phyloP scores from a whole-genome alignment of 768 basidiomycete species.

The Boletus reticulatus region DNA sequence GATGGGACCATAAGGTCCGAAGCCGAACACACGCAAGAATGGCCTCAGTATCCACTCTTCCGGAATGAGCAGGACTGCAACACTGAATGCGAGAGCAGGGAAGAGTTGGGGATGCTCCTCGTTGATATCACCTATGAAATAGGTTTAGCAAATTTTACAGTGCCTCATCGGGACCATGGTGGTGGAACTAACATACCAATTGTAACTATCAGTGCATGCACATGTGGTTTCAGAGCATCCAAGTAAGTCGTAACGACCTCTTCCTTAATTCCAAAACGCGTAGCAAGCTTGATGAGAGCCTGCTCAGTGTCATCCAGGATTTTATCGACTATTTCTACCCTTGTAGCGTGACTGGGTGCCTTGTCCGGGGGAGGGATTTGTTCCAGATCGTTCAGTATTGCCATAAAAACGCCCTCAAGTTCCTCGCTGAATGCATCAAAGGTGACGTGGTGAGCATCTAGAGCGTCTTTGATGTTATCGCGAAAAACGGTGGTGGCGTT shows the following conservation, averaged over 20 bases:
- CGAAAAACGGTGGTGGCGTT: conserved; percentile 11
- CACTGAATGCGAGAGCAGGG: neutral
- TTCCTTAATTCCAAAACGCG: conserved; percentile 6
- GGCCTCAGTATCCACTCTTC: conserved; percentile 7
- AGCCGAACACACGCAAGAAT: conserved; percentile 11
- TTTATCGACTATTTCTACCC: conserved; percentile 3
- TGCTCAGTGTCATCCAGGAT: neutral
- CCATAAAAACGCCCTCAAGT: conserved; percentile 11
- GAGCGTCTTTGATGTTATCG: neutral
- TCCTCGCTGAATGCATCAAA: conserved; percentile 7
- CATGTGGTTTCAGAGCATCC: neutral
- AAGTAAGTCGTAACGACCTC: conserved; percentile 1
- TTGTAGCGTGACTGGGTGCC: conserved; percentile 2
- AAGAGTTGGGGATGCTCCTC: conserved; percentile 10
- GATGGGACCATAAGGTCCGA: conserved; percentile 11
- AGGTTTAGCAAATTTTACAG: neutral
- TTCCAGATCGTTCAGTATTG: neutral
- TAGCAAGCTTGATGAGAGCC: conserved; percentile 2
- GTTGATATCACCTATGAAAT: conserved; percentile 7
- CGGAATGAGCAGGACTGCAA: conserved; percentile 8
- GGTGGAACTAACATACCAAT: conserved; percentile 4
- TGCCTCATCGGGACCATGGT: neutral
- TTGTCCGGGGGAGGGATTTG: neutral
- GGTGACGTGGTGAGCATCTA: conserved; percentile 6
- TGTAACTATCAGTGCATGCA: conserved; percentile 4